Percentiles rank a stretch among this genome's conserved stretches.
phyloP scores from a whole-genome alignment of 495 filamentous ascomycete genomes.

The Aspergillus sparsus region DNA sequence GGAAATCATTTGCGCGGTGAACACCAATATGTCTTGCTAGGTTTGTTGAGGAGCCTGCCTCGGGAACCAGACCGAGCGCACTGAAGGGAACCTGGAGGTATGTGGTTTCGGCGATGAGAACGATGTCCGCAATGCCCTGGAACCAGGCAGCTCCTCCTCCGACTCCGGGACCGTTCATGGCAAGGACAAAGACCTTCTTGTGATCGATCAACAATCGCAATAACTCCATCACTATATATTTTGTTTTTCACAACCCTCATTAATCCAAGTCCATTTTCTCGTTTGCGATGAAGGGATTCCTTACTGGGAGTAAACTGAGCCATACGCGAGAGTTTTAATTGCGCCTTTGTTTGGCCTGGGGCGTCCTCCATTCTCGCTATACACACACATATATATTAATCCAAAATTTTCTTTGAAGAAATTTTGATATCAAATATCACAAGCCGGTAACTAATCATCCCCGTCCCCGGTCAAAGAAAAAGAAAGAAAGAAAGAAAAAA shows the following conservation, averaged over 20 bases:
- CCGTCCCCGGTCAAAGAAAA: not conserved
- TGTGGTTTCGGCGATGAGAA: constrained; percentile 20
- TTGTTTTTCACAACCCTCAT: not conserved
- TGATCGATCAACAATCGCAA: constrained; percentile 20
- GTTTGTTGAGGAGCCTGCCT: constrained; percentile 18
- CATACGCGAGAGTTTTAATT: constrained; percentile 19
- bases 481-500: too few relatives aligned
- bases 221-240: constrained; percentile 11
- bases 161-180: constrained; percentile 25
- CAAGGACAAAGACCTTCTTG: constrained; percentile 26
- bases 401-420: not conserved
- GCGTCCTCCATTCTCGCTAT: not conserved
- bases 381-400: not conserved
- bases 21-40: constrained; percentile 25
- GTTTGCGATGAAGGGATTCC: not conserved
- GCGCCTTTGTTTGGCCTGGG: not conserved
- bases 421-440: not conserved
- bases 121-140: constrained; percentile 27
- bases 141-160: constrained; percentile 30
- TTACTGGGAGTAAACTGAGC: constrained; percentile 14
- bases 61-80: constrained; percentile 24
- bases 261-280: not conserved
- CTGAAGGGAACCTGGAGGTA: constrained; percentile 29
- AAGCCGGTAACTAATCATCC: not conserved
- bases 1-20: constrained; percentile 25